A percentile compares a stretch with the other conserved stretches of the same genome.
phyloP scores from a whole-genome alignment of 1,139 yeast genomes.

The Blastobotrys proliferans region DNA sequence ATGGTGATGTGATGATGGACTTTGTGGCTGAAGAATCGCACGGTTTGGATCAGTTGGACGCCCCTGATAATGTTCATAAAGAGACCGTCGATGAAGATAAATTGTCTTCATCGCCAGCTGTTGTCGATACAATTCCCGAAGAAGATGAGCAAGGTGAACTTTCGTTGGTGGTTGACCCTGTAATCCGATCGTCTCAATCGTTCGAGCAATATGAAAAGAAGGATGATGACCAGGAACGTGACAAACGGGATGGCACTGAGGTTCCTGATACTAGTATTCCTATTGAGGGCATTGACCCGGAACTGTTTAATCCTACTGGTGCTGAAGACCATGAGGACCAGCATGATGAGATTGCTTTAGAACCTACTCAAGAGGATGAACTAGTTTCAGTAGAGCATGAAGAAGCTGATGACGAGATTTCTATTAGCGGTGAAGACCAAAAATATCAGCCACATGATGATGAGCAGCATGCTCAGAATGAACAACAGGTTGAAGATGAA shows the following conservation, averaged over 20 bases:
- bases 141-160: background rate
- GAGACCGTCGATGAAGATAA: no score
- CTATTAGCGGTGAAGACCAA: background rate
- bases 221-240: constrained; percentile 1
- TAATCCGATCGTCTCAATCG: no score
- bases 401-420: background rate
- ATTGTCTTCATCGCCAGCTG: no score
- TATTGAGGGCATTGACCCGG: background rate
- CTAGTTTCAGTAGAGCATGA: background rate
- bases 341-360: background rate
- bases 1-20: background rate
- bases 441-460: background rate
- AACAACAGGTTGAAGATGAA: background rate
- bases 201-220: no score
- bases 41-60: no score
- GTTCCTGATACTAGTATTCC: constrained; percentile 4
- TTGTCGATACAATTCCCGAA: background rate
- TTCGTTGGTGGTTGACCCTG: background rate
- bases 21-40: background rate
- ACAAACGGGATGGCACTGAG: background rate
- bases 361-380: no score
- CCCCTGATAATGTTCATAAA: no score
- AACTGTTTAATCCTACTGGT: background rate
- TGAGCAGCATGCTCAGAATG: background rate
- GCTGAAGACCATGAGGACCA: constrained; percentile 2